Conservation (phyloP, 768 basidiomycete genomes). For the Rubroboletus satanas region DNA sequence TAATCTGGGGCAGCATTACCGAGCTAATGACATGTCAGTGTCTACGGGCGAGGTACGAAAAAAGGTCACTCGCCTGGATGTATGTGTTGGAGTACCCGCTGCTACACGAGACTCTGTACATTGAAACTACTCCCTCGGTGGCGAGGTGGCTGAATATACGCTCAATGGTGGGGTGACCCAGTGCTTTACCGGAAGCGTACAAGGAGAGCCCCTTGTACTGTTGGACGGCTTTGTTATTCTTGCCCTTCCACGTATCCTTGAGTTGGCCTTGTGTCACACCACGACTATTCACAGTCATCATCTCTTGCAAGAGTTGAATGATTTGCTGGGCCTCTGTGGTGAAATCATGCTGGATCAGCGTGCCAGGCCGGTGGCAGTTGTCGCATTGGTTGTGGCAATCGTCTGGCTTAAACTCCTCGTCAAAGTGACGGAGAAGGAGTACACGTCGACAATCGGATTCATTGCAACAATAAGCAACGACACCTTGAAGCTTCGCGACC, state of each 20-base stretch:
- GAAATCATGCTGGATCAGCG: slow-evolving; percentile 52
- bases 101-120: slow-evolving; percentile 43
- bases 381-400: slow-evolving; percentile 76
- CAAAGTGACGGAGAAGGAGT: slow-evolving; percentile 86
- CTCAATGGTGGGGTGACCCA: slow-evolving; percentile 55
- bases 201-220: slow-evolving; percentile 44
- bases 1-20: slow-evolving; percentile 23
- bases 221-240: slow-evolving; percentile 42
- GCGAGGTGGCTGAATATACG: slow-evolving; percentile 59
- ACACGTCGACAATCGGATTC: slow-evolving; percentile 81
- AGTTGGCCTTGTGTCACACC: slow-evolving; percentile 60
- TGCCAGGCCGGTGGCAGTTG: slow-evolving; percentile 63
- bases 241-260: slow-evolving; percentile 63
- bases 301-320: slow-evolving; percentile 52
- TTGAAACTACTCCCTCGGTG: slow-evolving; percentile 45
- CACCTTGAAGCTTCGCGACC: slow-evolving; percentile 56
- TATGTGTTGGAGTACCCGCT: slow-evolving; percentile 52
- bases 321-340: slow-evolving; percentile 52
- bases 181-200: slow-evolving; percentile 52
- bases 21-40: slow-evolving; percentile 11
- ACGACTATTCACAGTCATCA: slow-evolving; percentile 39
- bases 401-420: slow-evolving; percentile 67
- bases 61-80: slow-evolving; percentile 39
- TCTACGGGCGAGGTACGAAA: background rate
- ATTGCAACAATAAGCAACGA: slow-evolving; percentile 79